These are phyloP conservation scores for Phanerodontia chrysosporium DNA, from an alignment of 768 basidiomycete genomes.

Conservation along the genomic window DNA sequence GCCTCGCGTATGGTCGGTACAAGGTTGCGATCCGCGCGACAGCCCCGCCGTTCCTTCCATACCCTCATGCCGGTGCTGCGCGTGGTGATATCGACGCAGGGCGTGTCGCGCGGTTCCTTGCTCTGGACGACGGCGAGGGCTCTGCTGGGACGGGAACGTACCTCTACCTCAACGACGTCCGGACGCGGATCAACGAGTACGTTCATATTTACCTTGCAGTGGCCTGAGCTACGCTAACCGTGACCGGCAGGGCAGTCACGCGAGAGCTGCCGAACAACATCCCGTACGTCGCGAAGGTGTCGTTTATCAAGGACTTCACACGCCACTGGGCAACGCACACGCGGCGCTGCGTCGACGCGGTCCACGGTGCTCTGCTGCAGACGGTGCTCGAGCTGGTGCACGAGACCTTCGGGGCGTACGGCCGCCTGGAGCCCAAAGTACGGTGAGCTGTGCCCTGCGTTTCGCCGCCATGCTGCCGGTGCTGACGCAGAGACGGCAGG, in stretches of 20 bases:
- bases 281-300: slow-evolving; percentile 35
- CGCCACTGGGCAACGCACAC: slow-evolving; percentile 33
- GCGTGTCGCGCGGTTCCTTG: background rate
- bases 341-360: slow-evolving; percentile 29
- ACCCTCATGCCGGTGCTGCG: background rate
- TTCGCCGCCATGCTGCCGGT: slow-evolving; percentile 27
- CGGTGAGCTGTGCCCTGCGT: slow-evolving; percentile 24
- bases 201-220: slow-evolving; percentile 6
- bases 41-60: slow-evolving; percentile 37
- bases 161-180: background rate
- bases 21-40: slow-evolving; percentile 33
- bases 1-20: slow-evolving; percentile 29
- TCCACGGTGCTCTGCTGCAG: slow-evolving; percentile 28
- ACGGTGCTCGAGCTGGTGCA: slow-evolving; percentile 27
- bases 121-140: background rate
- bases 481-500: slow-evolving; percentile 25
- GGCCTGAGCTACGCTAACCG: slow-evolving; percentile 16
- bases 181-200: slow-evolving; percentile 25
- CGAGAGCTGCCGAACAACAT: slow-evolving; percentile 39
- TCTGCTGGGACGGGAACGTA: slow-evolving; percentile 5
- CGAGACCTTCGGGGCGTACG: slow-evolving; percentile 38
- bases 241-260: slow-evolving; percentile 20
- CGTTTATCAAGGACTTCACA: slow-evolving; percentile 32
- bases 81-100: background rate
- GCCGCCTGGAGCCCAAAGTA: slow-evolving; percentile 29